Conservation (phyloP, 2,329 filamentous ascomycete genomes). For the Chrysosporium queenslandicum region DNA sequence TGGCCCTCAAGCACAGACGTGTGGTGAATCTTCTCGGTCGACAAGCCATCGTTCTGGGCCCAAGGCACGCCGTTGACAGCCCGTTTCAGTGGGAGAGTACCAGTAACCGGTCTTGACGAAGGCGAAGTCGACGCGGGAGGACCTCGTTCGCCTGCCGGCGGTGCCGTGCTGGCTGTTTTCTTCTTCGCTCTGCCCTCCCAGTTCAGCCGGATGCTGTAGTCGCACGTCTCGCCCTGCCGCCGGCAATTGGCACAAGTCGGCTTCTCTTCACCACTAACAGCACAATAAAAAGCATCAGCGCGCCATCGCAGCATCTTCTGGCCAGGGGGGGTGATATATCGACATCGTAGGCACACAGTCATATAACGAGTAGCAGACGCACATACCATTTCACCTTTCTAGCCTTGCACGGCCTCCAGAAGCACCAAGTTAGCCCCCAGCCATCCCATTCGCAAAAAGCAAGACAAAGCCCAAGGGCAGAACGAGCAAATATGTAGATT, state of each 20-base stretch:
- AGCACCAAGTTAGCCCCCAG: not conserved
- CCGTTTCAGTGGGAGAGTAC: not conserved
- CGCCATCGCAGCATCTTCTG: not conserved
- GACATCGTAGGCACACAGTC: too few species aligned
- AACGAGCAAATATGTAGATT: too few species aligned
- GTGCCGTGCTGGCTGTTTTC: not conserved
- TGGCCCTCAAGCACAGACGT: not conserved
- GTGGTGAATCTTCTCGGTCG: not conserved
- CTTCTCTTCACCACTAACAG: slow-evolving; percentile 57
- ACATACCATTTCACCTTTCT: slow-evolving; percentile 60
- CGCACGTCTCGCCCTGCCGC: slow-evolving; percentile 61
- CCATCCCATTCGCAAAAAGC: not conserved
- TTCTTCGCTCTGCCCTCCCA: slow-evolving; percentile 56
- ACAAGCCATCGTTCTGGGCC: not conserved
- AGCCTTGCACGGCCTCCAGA: slow-evolving; percentile 58
- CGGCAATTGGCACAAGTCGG: slow-evolving; percentile 64
- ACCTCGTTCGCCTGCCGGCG: not conserved
- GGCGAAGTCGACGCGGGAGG: not conserved
- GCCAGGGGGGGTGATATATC: too few species aligned
- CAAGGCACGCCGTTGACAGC: not conserved
- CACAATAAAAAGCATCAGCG: not conserved
- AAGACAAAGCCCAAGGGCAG: not conserved
- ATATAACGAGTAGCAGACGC: too few species aligned
- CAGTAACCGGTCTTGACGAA: not conserved
- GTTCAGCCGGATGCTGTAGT: slow-evolving; percentile 71